phyloP scores from a whole-genome alignment of 805 yeast species.

The Sungouiozyma intestinalis region DNA sequence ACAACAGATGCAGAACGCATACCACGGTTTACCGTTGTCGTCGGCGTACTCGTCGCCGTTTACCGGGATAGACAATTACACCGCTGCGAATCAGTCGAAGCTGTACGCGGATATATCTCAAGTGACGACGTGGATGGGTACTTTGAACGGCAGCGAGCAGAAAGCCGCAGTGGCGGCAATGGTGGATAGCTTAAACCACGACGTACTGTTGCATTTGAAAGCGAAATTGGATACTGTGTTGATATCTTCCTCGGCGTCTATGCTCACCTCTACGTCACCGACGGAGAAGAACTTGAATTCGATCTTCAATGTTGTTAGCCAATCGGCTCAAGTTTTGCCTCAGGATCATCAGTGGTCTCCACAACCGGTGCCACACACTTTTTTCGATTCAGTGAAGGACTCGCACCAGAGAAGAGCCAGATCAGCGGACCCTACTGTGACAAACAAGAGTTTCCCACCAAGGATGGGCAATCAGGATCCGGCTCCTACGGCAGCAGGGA shows the following conservation, averaged over 20 bases:
- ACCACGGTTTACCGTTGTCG: neutral
- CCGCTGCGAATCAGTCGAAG: neutral
- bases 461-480: conserved; percentile 16
- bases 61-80: neutral
- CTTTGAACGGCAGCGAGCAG: neutral
- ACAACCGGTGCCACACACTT: conserved; percentile 30
- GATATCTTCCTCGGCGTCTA: neutral
- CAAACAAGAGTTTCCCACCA: conserved; percentile 1
- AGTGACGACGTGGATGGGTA: neutral
- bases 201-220: neutral
- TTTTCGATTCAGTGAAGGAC: conserved; percentile 25
- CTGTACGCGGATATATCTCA: neutral
- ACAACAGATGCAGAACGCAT: neutral
- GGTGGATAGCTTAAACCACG: neutral
- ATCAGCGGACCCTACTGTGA: conserved; percentile 33
- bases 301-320: neutral
- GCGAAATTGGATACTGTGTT: neutral
- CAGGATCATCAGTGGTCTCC: conserved; percentile 19
- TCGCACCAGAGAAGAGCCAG: conserved; percentile 30
- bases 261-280: conserved; percentile 1
- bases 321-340: neutral
- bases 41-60: neutral
- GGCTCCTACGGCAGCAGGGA: neutral
- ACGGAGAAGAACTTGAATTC: neutral
- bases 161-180: neutral